phyloP scores from a whole-genome alignment of 1,284 basidiomycete species.

The Cutaneotrichosporon sp. region DNA sequence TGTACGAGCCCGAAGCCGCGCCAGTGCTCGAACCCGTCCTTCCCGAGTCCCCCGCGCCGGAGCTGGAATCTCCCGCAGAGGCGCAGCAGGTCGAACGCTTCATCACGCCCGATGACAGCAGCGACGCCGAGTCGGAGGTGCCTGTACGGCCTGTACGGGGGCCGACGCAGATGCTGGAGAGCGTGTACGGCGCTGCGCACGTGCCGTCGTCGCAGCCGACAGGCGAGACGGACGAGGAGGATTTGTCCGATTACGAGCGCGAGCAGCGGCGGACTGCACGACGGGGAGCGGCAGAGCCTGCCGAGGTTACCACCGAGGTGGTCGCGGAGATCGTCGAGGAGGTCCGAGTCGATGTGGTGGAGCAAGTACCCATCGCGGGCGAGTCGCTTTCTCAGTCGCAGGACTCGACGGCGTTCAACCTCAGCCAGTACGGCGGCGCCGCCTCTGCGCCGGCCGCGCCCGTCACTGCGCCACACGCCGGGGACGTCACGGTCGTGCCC shows the following conservation, averaged over 20 bases:
- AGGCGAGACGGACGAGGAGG: conserved; percentile 8
- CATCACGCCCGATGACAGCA: background rate
- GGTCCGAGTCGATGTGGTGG: background rate
- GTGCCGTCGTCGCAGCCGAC: background rate
- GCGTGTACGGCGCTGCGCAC: background rate
- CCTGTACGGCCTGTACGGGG: background rate
- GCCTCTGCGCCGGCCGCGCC: background rate
- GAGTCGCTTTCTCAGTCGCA: conserved; percentile 15
- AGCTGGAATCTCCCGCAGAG: too few relatives aligned
- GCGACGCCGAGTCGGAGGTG: background rate
- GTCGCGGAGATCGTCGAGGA: too few relatives aligned
- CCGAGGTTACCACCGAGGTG: too few relatives aligned
- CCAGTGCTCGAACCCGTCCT: too few relatives aligned
- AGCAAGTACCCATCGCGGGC: background rate
- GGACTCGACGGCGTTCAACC: conserved; percentile 7
- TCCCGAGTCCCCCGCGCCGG: too few relatives aligned
- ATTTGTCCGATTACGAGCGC: conserved; percentile 25
- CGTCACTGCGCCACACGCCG: too few relatives aligned
- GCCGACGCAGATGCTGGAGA: background rate
- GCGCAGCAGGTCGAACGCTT: background rate
- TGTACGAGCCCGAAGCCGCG: too few relatives aligned
- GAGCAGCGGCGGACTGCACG: background rate
- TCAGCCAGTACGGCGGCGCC: conserved; percentile 4
- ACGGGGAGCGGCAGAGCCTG: too few relatives aligned
- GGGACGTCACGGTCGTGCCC: background rate